Conservation (phyloP, 2,329 filamentous ascomycete genomes). For the Talaromyces pinophilus region DNA sequence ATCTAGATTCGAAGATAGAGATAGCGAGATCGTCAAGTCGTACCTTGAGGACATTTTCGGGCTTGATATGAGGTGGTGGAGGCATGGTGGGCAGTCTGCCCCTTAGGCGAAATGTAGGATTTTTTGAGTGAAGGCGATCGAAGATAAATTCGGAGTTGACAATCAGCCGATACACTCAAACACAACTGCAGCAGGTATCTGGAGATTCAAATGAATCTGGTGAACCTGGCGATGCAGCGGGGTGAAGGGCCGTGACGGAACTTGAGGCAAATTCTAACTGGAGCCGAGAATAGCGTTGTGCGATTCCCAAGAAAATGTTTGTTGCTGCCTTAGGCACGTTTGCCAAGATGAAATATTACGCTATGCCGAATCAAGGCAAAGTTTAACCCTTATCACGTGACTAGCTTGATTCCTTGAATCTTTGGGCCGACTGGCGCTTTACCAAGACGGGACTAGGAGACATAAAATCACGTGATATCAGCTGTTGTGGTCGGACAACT, state of each 20-base stretch:
- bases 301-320: conserved; percentile 20
- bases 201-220: conserved; percentile 13
- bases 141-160: background rate
- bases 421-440: background rate
- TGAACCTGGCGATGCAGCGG: conserved; percentile 22
- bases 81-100: conserved; percentile 65
- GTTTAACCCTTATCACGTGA: background rate
- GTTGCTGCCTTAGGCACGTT: conserved; percentile 1
- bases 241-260: conserved; percentile 23
- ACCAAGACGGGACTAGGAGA: background rate
- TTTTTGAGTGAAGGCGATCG: conserved; percentile 13
- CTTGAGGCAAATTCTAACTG: conserved; percentile 23
- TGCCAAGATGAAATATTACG: background rate
- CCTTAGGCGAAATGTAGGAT: conserved; percentile 28
- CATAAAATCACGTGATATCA: background rate
- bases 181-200: conserved; percentile 13
- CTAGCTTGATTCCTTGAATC: background rate
- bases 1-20: background rate
- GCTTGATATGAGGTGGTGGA: conserved; percentile 94
- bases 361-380: background rate
- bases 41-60: conserved; percentile 95
- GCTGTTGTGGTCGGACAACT: background rate
- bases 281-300: conserved; percentile 22
- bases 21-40: conserved; percentile 29
- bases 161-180: conserved; percentile 6